Conservation (phyloP, 2,329 filamentous ascomycete genomes). For the Dactylonectria macrodidyma region DNA sequence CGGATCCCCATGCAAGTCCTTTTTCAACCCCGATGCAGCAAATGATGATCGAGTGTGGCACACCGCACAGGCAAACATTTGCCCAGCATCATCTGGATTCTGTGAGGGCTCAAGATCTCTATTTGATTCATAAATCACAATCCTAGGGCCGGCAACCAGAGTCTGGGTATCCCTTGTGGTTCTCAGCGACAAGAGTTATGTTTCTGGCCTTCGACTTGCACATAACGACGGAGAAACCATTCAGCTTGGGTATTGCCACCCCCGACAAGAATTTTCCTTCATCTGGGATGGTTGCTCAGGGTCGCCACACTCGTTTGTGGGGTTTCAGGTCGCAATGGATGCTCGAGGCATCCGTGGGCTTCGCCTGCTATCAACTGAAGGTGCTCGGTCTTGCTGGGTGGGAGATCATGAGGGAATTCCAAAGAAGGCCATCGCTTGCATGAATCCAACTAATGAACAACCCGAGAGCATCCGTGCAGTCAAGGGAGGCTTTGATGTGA, state of each 20-base stretch:
- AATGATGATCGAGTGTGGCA: conserved; percentile 9
- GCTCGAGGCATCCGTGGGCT: conserved; percentile 18
- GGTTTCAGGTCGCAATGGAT: conserved; percentile 24
- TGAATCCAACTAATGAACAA: no score
- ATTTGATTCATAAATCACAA: background rate
- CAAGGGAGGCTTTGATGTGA: conserved; percentile 22
- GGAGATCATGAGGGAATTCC: conserved; percentile 15
- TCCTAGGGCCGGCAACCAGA: background rate
- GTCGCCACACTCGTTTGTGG: background rate
- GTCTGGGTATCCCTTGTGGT: conserved; percentile 14
- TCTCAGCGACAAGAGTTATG: conserved; percentile 8
- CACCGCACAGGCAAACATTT: conserved; percentile 8
- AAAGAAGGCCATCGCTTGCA: conserved; percentile 14
- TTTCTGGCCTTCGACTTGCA: conserved; percentile 20
- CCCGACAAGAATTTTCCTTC: background rate
- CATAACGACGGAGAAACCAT: conserved; percentile 4
- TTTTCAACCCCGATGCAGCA: conserved; percentile 18
- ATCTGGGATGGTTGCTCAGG: conserved; percentile 7
- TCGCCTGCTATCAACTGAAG: conserved; percentile 1
- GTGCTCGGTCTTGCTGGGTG: conserved; percentile 11
- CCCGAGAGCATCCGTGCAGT: background rate
- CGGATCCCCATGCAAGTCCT: conserved; percentile 15
- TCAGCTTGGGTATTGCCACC: conserved; percentile 18
- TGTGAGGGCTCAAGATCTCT: conserved; percentile 5
- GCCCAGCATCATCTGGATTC: background rate